phyloP scores from a whole-genome alignment of 345 rosid species.

The Melaleuca quinquenervia region DNA sequence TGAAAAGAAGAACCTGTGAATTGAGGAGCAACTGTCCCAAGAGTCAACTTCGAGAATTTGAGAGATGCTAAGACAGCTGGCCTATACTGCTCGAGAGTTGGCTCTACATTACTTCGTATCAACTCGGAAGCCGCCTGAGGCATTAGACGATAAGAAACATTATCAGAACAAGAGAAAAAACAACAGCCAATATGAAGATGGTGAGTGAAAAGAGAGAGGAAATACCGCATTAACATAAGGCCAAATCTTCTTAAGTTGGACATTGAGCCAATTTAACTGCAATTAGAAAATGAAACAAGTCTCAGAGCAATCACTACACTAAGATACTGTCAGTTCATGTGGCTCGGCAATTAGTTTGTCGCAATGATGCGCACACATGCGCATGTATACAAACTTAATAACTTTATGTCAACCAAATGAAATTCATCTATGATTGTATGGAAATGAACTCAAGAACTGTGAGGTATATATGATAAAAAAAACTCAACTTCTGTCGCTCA shows the following conservation, averaged over 20 bases:
- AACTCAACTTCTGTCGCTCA: conserved; percentile 65
- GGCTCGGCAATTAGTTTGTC: not conserved
- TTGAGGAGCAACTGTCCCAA: conserved; percentile 95
- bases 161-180: not conserved
- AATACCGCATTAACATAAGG: conserved; percentile 76
- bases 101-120: conserved; percentile 67
- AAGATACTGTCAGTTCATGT: not conserved
- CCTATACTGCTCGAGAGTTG: conserved; percentile 74
- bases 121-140: conserved; percentile 85
- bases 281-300: not conserved
- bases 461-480: not conserved
- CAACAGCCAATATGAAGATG: not conserved
- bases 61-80: conserved; percentile 65
- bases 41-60: conserved; percentile 71
- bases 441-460: not conserved
- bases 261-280: conserved; percentile 87
- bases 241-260: conserved; percentile 81
- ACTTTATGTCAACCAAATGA: not conserved
- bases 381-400: not conserved
- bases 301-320: not conserved
- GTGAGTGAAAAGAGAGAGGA: not conserved
- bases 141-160: not conserved
- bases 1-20: conserved; percentile 48
- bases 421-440: not conserved
- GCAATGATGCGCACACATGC: not conserved